Percentiles rank a stretch among this genome's conserved stretches.
phyloP scores from a whole-genome alignment of 306 rosid genomes.

The Quercus agrifolia region DNA sequence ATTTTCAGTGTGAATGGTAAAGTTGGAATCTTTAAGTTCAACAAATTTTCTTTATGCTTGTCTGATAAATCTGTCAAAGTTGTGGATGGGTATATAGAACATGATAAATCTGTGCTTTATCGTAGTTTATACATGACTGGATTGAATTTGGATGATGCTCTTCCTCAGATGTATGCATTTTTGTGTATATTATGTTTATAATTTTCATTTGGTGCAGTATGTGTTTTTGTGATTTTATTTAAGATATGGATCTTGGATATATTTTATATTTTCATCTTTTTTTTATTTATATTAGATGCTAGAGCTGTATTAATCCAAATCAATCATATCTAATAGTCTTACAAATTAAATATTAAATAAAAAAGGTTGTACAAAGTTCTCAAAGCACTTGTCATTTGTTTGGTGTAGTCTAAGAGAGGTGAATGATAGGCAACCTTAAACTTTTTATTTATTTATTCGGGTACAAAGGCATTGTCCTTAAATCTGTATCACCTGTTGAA shows the following conservation, averaged over 20 bases:
- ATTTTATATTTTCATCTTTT: not conserved
- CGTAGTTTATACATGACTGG: not conserved
- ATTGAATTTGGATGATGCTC: not conserved
- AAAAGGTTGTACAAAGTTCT: no score
- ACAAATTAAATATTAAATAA: not conserved
- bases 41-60: not conserved
- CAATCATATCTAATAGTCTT: not conserved
- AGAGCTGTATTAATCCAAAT: not conserved
- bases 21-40: not conserved
- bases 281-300: not conserved
- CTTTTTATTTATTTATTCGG: no score
- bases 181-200: not conserved
- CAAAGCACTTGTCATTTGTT: no score
- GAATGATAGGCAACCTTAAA: no score
- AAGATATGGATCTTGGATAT: not conserved
- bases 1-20: conserved; percentile 8
- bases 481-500: not conserved
- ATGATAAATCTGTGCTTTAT: not conserved
- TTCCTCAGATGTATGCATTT: not conserved
- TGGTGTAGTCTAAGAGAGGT: no score
- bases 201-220: not conserved
- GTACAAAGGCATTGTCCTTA: no score
- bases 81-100: no score
- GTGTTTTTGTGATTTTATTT: not conserved
- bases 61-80: no score